These are phyloP conservation scores for Acacia confusa DNA, from an alignment of 306 rosid genomes.

Conservation along the genomic window DNA sequence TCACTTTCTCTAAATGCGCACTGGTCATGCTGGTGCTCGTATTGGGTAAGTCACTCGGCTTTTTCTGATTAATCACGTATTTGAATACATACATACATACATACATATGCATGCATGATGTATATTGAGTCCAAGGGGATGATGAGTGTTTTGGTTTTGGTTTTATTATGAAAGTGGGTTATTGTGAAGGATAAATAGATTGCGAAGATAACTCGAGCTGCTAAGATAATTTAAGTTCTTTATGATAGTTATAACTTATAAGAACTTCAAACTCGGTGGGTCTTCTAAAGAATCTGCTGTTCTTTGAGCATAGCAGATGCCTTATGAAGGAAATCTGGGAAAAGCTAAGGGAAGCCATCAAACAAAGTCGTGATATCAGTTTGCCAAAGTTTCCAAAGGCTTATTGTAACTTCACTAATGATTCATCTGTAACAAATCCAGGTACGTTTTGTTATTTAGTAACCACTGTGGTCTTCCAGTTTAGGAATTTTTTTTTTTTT, in stretches of 20 bases:
- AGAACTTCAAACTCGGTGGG: constrained; percentile 36
- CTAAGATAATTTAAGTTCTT: constrained; percentile 62
- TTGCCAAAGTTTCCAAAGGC: constrained; percentile 37
- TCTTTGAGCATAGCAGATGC: constrained; percentile 44
- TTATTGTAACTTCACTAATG: constrained; percentile 56
- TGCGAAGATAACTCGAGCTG: constrained; percentile 58
- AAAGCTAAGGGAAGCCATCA: constrained; percentile 44
- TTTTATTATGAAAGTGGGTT: constrained; percentile 60
- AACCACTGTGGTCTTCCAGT: no score
- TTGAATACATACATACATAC: no score
- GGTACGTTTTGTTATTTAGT: constrained; percentile 34
- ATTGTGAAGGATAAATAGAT: constrained; percentile 69
- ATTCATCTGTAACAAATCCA: constrained; percentile 48
- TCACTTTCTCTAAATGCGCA: constrained; percentile 77
- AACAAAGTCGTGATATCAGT: constrained; percentile 37
- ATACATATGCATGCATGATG: no score
- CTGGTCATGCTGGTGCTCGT: constrained; percentile 90
- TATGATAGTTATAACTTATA: constrained; percentile 53
- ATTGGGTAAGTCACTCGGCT: constrained; percentile 74
- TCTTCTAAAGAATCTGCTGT: constrained; percentile 35
- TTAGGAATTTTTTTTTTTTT: no score
- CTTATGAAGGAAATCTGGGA: constrained; percentile 67
- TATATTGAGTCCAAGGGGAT: neutral
- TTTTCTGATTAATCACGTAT: no score
- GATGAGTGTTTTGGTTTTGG: neutral